Evolutionary conservation across 1,284 basidiomycete species (phyloP), one percentile per base, ranked within the genome.

Genomic region (Schizophyllum amplum): DNA sequence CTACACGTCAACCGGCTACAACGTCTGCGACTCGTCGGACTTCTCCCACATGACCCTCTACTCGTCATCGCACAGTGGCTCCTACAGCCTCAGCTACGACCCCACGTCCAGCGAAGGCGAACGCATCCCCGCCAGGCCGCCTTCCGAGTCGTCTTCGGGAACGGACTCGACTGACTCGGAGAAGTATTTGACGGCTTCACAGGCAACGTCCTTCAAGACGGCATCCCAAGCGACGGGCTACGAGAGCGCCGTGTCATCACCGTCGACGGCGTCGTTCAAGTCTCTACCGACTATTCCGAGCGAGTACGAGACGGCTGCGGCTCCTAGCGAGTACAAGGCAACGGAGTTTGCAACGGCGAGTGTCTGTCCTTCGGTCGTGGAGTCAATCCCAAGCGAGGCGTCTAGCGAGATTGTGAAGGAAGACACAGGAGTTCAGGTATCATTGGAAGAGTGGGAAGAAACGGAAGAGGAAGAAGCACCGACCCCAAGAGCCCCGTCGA

Each of bases 241-340:
- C 7, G 33, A 9, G 2, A 42, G 13, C 17, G 68, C 62, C 33
- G 72, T 70, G 4, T 69, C 72, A 21, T 65, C 67, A 15, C 66
- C 67, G 6, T 75, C 75, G 0, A 48, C 47, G 26, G 60, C 61
- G 22, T 65, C 65, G 22, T 77, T 73, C 61, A 67, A 72, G 55
- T 75, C 76, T 13, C 69, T 77, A 53, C 70, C 72, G 0, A 77
- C 76, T 4, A 81, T 84, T 59, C 83, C 83, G 24, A 79, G 77
- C 1, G 77, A 80, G 47, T 84, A 80, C 62, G 69, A 68, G 51
- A 84, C 81, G 6, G 78, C 78, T 1, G 75, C 78, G 26, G 74
- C 75, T 59, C 70, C 73, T 23, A 68, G 68, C 0, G 75, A 75
- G 33, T 17, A 42, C 33, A 42, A 42, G 33, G 33, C 33, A 17